Base-by-base conservation (phyloP, 2,329 filamentous ascomycete genomes). In the Claviceps citrina region DNA sequence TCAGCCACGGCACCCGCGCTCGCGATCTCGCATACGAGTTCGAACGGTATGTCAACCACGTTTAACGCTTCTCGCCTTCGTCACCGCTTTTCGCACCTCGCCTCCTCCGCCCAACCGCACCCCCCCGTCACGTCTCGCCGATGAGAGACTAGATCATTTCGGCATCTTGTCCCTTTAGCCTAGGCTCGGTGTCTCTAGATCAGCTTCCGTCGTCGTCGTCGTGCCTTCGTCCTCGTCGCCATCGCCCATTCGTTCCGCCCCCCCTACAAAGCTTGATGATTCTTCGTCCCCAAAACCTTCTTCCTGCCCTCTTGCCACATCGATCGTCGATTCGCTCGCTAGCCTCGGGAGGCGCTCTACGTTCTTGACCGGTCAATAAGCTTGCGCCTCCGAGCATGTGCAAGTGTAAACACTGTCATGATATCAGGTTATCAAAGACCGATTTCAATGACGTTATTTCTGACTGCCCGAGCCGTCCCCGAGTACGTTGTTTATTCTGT, bases 21-120 rank as follows among this genome's bases (percentile, higher is more conserved):
- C 85, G 91, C 78, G 87, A 98, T 73, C 84, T 96, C 64, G 86
- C 89, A 71, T 95, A 93, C 83, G 89, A 96, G 75, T 96, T 96
- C 83, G 89, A 96, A 87, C 86, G 89, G 85, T 95, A 94, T 78
- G 87, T 93, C 73, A 71, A 64, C 68, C 66, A 67, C 59, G 60
- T 49, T 51, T 53, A 39, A 52, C 57, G 57, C 51, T 54, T 53
- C 53, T 58, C 65, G 62, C 55, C 54, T 48, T 51, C 59, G 57
- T 55, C 56, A 51, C 49, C 54, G 51, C 38, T 50, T 48, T 53
- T 54, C 54, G 53, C 52, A 55, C 54, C 55, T 59, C 58, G 54
- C 54, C 54, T 54, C 19, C 10, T 60, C 61, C 60, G 63, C 65
- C 64, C 64, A 67, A 62, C 63, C 60, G 27, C n/a, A n/a, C 25